phyloP scores from a whole-genome alignment of 2,329 filamentous ascomycete genomes.

The Fusarium sp. region DNA sequence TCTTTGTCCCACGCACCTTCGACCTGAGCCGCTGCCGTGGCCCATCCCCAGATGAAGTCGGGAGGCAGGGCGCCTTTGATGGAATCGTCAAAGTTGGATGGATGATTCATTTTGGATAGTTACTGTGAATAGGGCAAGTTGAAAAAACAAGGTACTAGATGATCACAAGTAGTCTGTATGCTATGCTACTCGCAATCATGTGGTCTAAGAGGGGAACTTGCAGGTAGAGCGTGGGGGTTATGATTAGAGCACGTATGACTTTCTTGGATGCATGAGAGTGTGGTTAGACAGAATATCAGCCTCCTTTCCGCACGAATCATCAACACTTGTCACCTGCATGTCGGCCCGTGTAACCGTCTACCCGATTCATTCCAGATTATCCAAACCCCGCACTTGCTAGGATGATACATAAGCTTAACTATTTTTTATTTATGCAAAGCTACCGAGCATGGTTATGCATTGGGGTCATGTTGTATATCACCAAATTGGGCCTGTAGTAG shows the following conservation, averaged over 20 bases:
- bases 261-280: neutral
- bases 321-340: neutral
- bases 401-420: neutral
- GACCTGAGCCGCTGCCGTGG: slow-evolving; percentile 55
- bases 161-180: neutral
- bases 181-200: neutral
- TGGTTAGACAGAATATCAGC: neutral
- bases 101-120: slow-evolving; percentile 5
- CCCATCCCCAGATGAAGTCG: slow-evolving; percentile 52
- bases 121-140: neutral
- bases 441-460: too few relatives aligned
- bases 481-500: too few relatives aligned
- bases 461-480: too few relatives aligned
- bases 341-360: slow-evolving; percentile 19
- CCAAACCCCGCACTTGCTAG: neutral
- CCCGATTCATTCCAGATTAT: slow-evolving; percentile 3
- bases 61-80: slow-evolving; percentile 18
- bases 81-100: slow-evolving; percentile 17
- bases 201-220: slow-evolving; percentile 13
- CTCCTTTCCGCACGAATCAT: slow-evolving; percentile 12
- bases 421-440: too few relatives aligned
- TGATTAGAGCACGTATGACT: neutral
- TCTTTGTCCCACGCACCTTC: slow-evolving; percentile 57
- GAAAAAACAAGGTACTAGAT: neutral
- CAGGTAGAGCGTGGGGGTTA: slow-evolving; percentile 13